Evolutionary conservation across 805 yeast species (phyloP).

Genomic region (baker's yeast (Saccharomyces cerevisiae)): DNA sequence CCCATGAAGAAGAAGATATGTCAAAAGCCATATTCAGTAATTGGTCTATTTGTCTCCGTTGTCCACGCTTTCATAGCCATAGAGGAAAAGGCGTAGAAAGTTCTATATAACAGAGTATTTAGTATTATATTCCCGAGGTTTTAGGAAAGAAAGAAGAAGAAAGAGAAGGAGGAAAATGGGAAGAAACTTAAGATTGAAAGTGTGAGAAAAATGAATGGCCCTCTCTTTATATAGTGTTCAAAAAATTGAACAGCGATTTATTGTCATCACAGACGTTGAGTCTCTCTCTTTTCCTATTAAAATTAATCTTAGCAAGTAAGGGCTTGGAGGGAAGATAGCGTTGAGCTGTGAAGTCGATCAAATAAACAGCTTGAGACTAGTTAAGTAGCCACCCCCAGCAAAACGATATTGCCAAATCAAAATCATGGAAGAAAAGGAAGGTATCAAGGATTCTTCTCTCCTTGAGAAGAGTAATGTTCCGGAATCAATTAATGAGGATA

Average conservation of each 20-base stretch:
- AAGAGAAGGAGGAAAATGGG: not conserved
- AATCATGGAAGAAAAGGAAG: constrained; percentile 1
- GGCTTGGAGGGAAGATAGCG: not conserved
- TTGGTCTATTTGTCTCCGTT: constrained; percentile 38
- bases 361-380: not conserved
- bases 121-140: constrained; percentile 22
- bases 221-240: not conserved
- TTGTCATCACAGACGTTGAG: not conserved
- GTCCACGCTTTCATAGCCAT: constrained; percentile 40
- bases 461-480: not conserved
- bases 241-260: not conserved
- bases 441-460: not conserved
- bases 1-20: constrained; percentile 1
- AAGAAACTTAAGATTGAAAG: too few species aligned
- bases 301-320: not conserved
- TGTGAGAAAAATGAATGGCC: not conserved
- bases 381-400: not conserved
- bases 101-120: constrained; percentile 32
- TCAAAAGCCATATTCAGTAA: constrained; percentile 4
- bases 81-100: constrained; percentile 28
- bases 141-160: constrained; percentile 15
- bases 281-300: not conserved
- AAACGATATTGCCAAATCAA: not conserved
- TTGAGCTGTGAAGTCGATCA: not conserved
- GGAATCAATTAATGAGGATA: not conserved